Percentiles rank a stretch among this genome's conserved stretches.
Conservation (phyloP, 1,284 basidiomycete genomes). For the Moniliophthora roreri region DNA sequence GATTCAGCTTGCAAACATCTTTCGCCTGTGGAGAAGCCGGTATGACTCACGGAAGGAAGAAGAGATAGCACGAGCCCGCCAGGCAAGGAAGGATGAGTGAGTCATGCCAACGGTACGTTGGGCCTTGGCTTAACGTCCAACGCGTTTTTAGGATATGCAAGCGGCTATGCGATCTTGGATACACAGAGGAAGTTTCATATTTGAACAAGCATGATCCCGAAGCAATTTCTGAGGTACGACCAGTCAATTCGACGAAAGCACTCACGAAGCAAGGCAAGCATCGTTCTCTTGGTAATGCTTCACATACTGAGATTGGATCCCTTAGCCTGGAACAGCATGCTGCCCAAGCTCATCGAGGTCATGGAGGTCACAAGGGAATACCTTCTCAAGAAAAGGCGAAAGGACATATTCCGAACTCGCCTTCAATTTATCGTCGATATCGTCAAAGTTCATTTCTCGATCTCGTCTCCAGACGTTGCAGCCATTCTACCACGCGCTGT, state of each 20-base stretch:
- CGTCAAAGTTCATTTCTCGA: slow-evolving; percentile 8
- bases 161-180: background rate
- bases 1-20: background rate
- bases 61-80: background rate
- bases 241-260: background rate
- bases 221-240: background rate
- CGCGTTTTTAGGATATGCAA: background rate
- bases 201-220: background rate
- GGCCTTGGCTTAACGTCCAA: background rate
- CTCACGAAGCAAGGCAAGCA: background rate
- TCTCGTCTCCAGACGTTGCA: background rate
- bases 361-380: slow-evolving; percentile 14
- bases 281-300: background rate
- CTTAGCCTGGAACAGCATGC: slow-evolving; percentile 15
- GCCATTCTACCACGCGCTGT: slow-evolving; percentile 15
- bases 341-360: slow-evolving; percentile 11
- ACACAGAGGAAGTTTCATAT: background rate
- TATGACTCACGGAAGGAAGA: background rate
- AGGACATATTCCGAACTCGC: slow-evolving; percentile 6
- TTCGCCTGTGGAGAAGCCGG: background rate
- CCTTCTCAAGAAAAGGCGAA: slow-evolving; percentile 16
- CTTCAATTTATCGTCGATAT: slow-evolving; percentile 13
- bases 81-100: background rate
- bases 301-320: background rate
- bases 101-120: background rate